These are phyloP conservation scores for Colletotrichum trifolii DNA, from an alignment of 2,329 filamentous ascomycete species.

Conservation along the genomic window DNA sequence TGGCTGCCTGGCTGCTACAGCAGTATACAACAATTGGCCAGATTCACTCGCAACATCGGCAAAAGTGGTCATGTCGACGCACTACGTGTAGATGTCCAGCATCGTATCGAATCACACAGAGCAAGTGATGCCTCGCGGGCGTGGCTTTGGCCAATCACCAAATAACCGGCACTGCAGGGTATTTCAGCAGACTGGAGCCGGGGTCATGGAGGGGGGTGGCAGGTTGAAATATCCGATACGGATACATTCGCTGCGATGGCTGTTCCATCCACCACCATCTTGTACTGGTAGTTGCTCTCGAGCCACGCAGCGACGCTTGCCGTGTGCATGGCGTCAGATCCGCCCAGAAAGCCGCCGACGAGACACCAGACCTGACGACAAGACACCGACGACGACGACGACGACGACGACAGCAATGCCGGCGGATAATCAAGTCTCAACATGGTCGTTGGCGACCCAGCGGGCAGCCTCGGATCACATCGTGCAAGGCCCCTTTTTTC, in stretches of 20 bases:
- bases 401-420: conserved; percentile 6
- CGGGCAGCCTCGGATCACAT: not conserved
- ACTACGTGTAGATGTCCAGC: conserved; percentile 3
- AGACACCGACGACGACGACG: not conserved
- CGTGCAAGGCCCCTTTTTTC: conserved; percentile 20
- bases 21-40: too few species aligned
- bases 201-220: not conserved
- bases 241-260: not conserved
- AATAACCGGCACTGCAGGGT: conserved; percentile 23
- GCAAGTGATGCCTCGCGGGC: not conserved
- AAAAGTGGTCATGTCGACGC: conserved; percentile 4
- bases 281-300: too few species aligned
- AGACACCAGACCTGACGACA: not conserved
- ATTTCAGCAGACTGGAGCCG: conserved; percentile 8
- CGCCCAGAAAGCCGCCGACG: conserved; percentile 27
- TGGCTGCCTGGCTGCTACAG: too few species aligned
- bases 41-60: not conserved
- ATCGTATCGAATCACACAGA: conserved; percentile 11
- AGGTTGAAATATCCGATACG: not conserved
- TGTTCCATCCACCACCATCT: too few species aligned
- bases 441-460: conserved; percentile 23
- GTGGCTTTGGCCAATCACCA: conserved; percentile 10
- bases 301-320: conserved; percentile 9
- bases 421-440: too few species aligned
- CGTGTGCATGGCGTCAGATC: conserved; percentile 28